These are phyloP conservation scores for Pichia heedii DNA, from an alignment of 805 yeast genomes.

Conservation along the genomic window DNA sequence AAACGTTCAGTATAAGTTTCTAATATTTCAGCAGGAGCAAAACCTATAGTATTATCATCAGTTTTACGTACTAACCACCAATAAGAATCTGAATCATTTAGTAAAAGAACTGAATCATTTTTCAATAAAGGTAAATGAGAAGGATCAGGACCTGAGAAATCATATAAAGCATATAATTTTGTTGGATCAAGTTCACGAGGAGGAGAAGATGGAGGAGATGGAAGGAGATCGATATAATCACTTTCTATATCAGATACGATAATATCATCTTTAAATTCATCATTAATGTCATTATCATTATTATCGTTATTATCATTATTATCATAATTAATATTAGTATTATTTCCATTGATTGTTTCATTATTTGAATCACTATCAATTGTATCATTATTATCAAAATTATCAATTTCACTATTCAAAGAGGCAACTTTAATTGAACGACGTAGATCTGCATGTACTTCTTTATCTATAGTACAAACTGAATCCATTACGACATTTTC, in stretches of 20 bases:
- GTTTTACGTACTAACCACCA: constrained; percentile 84
- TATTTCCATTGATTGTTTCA: too few relatives aligned
- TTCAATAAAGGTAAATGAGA: constrained; percentile 75
- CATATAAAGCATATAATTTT: constrained; percentile 76
- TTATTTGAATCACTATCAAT: too few relatives aligned
- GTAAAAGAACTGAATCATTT: constrained; percentile 72
- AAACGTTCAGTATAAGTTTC: constrained; percentile 88
- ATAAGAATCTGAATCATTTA: constrained; percentile 86
- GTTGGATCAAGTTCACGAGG: constrained; percentile 78
- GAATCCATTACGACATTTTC: constrained; percentile 5
- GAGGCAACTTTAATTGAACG: constrained; percentile 1
- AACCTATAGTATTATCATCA: constrained; percentile 51
- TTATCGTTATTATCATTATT: neutral
- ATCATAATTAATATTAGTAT: neutral
- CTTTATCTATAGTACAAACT: too few relatives aligned
- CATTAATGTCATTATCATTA: neutral
- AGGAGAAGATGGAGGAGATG: constrained; percentile 70
- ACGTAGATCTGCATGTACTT: constrained; percentile 7
- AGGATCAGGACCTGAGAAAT: constrained; percentile 86
- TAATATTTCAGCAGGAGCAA: constrained; percentile 92
- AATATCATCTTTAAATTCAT: neutral
- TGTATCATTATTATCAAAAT: too few relatives aligned
- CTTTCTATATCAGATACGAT: constrained; percentile 15
- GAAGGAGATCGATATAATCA: constrained; percentile 21
- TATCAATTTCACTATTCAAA: neutral